Evolutionary conservation across 176 grass and related monocot species (phyloP).

Genomic region (Triticum aestivum): IWGSC_CS_RefSeq_v2.1 NC_057813.1:500989377-500989876

Average conservation of each 20-base stretch:
- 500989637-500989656: constrained; percentile 61
- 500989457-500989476: neutral
- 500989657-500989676: constrained; percentile 13
- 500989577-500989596: constrained; percentile 93
- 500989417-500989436: constrained; percentile 6
- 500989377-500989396: neutral
- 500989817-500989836: neutral
- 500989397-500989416: neutral
- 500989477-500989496: neutral
- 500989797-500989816: constrained; percentile 95
- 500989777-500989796: constrained; percentile 88
- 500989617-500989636: constrained; percentile 94
- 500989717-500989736: constrained; percentile 12
- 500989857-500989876: constrained; percentile 6
- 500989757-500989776: constrained; percentile 79
- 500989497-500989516: constrained; percentile 32
- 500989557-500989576: constrained; percentile 86
- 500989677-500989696: neutral
- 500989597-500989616: constrained; percentile 94
- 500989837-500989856: neutral
- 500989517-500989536: constrained; percentile 61
- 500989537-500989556: constrained; percentile 89
- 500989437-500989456: neutral
- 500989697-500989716: constrained; percentile 2
- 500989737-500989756: constrained; percentile 69